These are phyloP conservation scores for Pisolithus orientalis DNA, from an alignment of 768 basidiomycete species.

Conservation along the genomic window DNA sequence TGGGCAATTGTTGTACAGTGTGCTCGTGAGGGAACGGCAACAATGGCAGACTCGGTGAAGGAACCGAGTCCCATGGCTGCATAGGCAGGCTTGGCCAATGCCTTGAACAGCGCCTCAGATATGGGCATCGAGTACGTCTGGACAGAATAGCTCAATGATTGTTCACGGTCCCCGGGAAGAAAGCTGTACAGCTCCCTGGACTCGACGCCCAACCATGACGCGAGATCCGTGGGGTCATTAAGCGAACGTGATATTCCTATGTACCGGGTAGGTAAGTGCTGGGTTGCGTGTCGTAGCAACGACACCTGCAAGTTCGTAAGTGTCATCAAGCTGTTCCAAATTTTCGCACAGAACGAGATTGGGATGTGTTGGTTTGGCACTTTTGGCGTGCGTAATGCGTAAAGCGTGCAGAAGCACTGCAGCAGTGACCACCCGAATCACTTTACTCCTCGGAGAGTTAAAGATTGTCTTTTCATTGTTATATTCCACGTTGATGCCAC, in stretches of 20 bases:
- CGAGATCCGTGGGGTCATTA: constrained; percentile 74
- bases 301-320: constrained; percentile 83
- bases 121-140: constrained; percentile 83
- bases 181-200: constrained; percentile 64
- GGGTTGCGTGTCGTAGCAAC: constrained; percentile 58
- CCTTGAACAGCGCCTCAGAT: constrained; percentile 81
- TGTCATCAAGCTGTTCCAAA: constrained; percentile 73
- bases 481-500: constrained; percentile 36
- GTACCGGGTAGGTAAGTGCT: constrained; percentile 57
- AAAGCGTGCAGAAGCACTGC: constrained; percentile 42
- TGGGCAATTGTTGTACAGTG: constrained; percentile 71
- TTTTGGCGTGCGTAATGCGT: constrained; percentile 22
- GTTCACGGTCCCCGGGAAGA: constrained; percentile 76
- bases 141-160: constrained; percentile 59
- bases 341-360: constrained; percentile 76
- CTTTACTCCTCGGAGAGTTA: constrained; percentile 31
- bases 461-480: constrained; percentile 28
- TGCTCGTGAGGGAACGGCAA: constrained; percentile 83
- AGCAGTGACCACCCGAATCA: constrained; percentile 55
- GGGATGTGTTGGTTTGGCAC: constrained; percentile 30
- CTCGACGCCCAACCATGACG: constrained; percentile 76
- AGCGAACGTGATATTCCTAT: constrained; percentile 77
- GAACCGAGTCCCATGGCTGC: constrained; percentile 52
- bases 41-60: constrained; percentile 49
- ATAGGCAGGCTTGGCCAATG: constrained; percentile 89